A percentile compares a stretch with the other conserved stretches of the same genome.
Conservation (phyloP, 257 asterid genomes). For the Coffea eugenioides region DNA sequence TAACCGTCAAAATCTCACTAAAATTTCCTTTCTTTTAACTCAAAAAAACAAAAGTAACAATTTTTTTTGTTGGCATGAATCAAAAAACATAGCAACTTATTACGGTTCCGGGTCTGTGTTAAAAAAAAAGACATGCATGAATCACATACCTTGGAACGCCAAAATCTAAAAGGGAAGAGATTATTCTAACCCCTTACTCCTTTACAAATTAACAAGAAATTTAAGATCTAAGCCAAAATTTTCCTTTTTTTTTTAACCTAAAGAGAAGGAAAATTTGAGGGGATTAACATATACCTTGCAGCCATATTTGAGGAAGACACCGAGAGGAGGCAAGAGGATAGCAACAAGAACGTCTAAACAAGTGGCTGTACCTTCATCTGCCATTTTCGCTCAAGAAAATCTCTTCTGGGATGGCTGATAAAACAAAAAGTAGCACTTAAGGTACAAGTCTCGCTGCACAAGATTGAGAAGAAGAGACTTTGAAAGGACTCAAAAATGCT, state of each 20-base stretch:
- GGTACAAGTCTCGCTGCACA: background rate
- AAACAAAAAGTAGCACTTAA: background rate
- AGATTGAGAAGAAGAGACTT: background rate
- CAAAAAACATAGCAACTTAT: too few relatives aligned
- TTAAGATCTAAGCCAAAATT: background rate
- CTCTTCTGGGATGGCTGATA: background rate
- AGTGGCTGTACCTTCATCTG: constrained; percentile 40
- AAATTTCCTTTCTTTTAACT: background rate
- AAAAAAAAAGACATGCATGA: background rate
- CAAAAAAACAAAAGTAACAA: too few relatives aligned
- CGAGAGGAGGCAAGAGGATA: constrained; percentile 85
- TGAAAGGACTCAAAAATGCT: too few relatives aligned
- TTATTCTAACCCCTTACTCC: too few relatives aligned
- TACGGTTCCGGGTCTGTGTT: background rate
- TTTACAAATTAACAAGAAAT: background rate
- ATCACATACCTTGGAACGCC: background rate
- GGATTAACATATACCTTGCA: constrained; percentile 38
- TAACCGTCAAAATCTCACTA: background rate
- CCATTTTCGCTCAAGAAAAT: constrained; percentile 25
- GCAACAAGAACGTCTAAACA: constrained; percentile 63
- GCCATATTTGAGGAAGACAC: constrained; percentile 79
- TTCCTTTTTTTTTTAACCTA: too few relatives aligned
- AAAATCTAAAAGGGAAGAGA: background rate
- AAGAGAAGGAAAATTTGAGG: background rate
- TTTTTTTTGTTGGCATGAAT: too few relatives aligned